Evolutionary conservation across 2,329 filamentous ascomycete genomes (phyloP).

Genomic region (Hymenoscyphus infarciens): DNA sequence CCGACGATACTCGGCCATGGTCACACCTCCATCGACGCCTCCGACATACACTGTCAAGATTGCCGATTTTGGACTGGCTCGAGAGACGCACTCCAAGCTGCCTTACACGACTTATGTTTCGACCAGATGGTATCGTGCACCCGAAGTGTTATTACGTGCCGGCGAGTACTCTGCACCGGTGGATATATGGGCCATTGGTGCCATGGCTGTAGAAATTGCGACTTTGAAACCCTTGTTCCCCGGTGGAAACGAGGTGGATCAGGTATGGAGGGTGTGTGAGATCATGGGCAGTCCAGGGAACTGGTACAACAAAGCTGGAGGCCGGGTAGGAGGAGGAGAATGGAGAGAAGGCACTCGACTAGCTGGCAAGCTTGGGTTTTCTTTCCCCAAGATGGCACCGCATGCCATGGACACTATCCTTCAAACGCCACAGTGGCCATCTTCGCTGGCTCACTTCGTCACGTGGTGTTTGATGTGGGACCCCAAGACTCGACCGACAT

Average conservation of each 20-base stretch:
- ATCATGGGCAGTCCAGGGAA: slow-evolving; percentile 99
- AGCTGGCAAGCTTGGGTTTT: slow-evolving; percentile 95
- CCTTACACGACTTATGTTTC: slow-evolving; percentile 99
- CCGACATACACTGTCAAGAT: slow-evolving; percentile 96
- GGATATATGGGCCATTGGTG: slow-evolving; percentile 97
- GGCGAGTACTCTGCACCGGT: slow-evolving; percentile 97
- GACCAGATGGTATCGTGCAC: slow-evolving; percentile 91
- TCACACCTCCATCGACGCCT: slow-evolving; percentile 92
- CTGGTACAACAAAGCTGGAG: slow-evolving; percentile 92
- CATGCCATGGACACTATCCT: slow-evolving; percentile 95
- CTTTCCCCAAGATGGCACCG: slow-evolving; percentile 98
- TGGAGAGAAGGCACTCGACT: slow-evolving; percentile 94
- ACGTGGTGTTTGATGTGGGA: slow-evolving; percentile 99
- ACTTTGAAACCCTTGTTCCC: slow-evolving; percentile 96
- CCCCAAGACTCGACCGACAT: slow-evolving; percentile 85
- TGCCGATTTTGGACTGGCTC: slow-evolving; percentile 94
- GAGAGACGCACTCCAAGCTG: slow-evolving; percentile 92
- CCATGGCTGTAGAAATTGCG: slow-evolving; percentile 97
- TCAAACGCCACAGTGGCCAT: slow-evolving; percentile 85
- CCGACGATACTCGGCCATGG: slow-evolving; percentile 85
- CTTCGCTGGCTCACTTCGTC: slow-evolving; percentile 84
- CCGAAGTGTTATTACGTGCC: slow-evolving; percentile 87
- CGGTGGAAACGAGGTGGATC: slow-evolving; percentile 95
- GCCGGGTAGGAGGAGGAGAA: slow-evolving; percentile 86
- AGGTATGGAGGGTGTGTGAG: slow-evolving; percentile 98